These are phyloP conservation scores for Musa beccarii DNA, from an alignment of 176 grass and related monocot genomes.

Conservation along the genomic window DNA sequence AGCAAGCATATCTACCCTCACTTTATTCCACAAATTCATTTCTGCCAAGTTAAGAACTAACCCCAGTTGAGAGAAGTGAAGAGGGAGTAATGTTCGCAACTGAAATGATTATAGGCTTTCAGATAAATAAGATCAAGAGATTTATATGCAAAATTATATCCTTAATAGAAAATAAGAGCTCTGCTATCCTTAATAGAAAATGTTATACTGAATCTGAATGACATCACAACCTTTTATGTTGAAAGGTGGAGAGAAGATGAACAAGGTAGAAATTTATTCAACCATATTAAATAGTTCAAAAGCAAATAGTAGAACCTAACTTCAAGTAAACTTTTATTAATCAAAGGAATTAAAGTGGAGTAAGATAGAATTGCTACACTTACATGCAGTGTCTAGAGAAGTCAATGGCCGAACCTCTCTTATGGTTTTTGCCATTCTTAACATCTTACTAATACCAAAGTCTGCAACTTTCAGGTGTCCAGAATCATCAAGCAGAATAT, in stretches of 20 bases:
- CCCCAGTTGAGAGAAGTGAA: too few species aligned
- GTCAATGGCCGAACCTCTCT: conserved; percentile 67
- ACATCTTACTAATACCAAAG: conserved; percentile 86
- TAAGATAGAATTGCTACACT: conserved; percentile 19
- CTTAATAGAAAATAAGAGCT: too few species aligned
- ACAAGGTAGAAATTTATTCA: background rate
- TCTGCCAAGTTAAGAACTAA: too few species aligned
- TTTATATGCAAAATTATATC: too few species aligned
- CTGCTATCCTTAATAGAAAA: background rate
- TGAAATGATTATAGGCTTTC: too few species aligned
- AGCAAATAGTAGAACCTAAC: background rate
- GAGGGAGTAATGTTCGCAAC: too few species aligned
- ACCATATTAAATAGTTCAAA: background rate
- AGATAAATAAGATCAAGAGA: too few species aligned
- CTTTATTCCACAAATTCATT: too few species aligned
- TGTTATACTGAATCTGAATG: background rate
- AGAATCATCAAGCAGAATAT: conserved; percentile 92
- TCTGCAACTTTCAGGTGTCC: conserved; percentile 97
- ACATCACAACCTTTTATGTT: background rate
- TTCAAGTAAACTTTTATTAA: background rate
- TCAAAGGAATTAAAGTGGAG: background rate
- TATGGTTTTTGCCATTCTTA: conserved; percentile 79
- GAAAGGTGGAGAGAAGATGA: background rate
- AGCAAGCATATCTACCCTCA: too few species aligned
- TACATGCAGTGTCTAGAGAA: conserved; percentile 66